Percentiles rank a stretch among this genome's conserved stretches.
These are phyloP conservation scores for Chaetomium globosum DNA, from an alignment of 2,329 filamentous ascomycete genomes.

Conservation along the genomic window DNA sequence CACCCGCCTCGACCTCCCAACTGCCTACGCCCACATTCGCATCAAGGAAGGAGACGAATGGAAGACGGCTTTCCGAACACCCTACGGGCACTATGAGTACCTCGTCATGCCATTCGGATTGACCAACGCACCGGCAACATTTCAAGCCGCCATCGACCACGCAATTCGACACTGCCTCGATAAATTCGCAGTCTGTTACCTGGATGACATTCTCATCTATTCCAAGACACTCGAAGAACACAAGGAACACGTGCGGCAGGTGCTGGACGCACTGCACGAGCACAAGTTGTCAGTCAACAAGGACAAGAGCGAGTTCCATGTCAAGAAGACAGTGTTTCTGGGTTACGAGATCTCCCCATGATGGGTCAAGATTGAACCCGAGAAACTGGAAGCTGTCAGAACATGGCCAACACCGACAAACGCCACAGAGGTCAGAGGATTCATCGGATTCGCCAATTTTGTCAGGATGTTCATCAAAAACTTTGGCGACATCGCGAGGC, in stretches of 20 bases:
- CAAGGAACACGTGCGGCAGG: neutral
- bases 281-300: neutral
- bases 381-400: too few species aligned
- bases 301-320: neutral
- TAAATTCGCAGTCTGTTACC: neutral
- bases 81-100: neutral
- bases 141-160: neutral
- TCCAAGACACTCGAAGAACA: neutral
- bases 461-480: neutral
- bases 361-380: too few species aligned
- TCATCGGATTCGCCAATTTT: neutral
- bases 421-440: too few species aligned
- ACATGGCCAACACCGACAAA: too few species aligned
- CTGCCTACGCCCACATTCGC: neutral
- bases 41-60: neutral
- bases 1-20: too few species aligned
- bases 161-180: neutral
- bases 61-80: neutral
- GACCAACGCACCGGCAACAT: neutral
- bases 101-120: neutral
- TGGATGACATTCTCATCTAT: neutral
- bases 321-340: neutral
- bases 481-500: neutral
- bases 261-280: neutral
- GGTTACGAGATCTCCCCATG: neutral